Evolutionary conservation across 2,329 filamentous ascomycete genomes (phyloP).

Genomic region (Plectosphaerella plurivora): DNA sequence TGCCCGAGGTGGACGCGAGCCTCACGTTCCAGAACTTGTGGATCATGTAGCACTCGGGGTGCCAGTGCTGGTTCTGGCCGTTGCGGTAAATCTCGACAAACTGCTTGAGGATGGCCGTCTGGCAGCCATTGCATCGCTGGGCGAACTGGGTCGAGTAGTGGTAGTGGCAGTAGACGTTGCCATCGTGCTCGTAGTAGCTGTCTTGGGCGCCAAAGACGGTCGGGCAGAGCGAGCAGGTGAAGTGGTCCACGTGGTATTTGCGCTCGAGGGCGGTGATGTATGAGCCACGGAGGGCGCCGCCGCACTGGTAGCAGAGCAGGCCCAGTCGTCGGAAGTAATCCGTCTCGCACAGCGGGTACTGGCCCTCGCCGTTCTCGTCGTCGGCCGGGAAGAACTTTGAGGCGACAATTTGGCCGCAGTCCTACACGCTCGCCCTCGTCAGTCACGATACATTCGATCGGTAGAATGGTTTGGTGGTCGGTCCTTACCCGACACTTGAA

Average conservation of each 20-base stretch:
- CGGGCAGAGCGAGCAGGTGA: constrained; percentile 93
- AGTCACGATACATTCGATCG: constrained; percentile 12
- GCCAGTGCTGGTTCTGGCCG: constrained; percentile 98
- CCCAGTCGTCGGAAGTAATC: constrained; percentile 95
- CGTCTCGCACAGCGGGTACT: constrained; percentile 95
- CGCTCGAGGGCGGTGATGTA: constrained; percentile 97
- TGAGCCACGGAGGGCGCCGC: constrained; percentile 86
- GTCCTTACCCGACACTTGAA: constrained; percentile 82
- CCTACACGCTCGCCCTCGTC: constrained; percentile 45
- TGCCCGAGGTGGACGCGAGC: constrained; percentile 59
- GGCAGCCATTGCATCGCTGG: constrained; percentile 92
- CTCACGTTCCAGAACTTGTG: constrained; percentile 99
- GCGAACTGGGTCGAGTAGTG: constrained; percentile 98
- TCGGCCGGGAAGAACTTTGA: constrained; percentile 99
- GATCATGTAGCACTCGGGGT: constrained; percentile 99
- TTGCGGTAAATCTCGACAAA: constrained; percentile 99
- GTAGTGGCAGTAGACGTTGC: constrained; percentile 95
- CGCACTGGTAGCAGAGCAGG: constrained; percentile 86
- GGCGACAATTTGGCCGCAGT: constrained; percentile 93
- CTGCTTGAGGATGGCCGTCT: constrained; percentile 95
- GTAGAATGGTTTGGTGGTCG: constrained; percentile 1
- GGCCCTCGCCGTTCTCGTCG: constrained; percentile 76
- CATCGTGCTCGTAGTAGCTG: constrained; percentile 98
- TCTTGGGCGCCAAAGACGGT: constrained; percentile 98
- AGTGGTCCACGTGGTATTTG: constrained; percentile 99